Evolutionary conservation across 2,329 filamentous ascomycete genomes (phyloP).

Genomic region (Ophiocordyceps sinensis): DNA sequence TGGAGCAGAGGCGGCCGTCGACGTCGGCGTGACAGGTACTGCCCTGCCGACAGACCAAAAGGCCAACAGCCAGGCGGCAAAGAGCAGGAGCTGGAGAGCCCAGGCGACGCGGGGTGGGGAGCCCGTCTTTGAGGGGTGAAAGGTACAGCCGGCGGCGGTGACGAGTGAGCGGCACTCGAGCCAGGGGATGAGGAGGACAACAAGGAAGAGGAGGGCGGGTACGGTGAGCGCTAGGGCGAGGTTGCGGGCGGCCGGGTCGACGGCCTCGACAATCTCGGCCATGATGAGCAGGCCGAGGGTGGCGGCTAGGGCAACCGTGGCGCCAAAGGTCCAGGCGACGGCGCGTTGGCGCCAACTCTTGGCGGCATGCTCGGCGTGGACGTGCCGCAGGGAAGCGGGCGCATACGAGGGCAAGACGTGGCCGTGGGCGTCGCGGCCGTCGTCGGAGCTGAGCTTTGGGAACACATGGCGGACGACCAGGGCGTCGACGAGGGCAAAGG

Average conservation of each 20-base stretch:
- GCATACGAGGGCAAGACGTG: slow-evolving; percentile 48
- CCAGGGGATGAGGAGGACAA: slow-evolving; percentile 64
- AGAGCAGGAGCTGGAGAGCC: slow-evolving; percentile 46
- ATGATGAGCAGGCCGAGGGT: slow-evolving; percentile 71
- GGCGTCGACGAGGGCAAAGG: slow-evolving; percentile 49
- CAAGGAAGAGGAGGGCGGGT: slow-evolving; percentile 53
- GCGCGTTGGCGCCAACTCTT: slow-evolving; percentile 35
- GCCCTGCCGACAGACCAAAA: slow-evolving; percentile 66
- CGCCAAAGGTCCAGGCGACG: slow-evolving; percentile 55
- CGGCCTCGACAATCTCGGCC: slow-evolving; percentile 66
- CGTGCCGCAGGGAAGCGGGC: slow-evolving; percentile 42
- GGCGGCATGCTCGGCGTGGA: slow-evolving; percentile 41
- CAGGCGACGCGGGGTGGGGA: slow-evolving; percentile 45
- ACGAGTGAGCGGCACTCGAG: slow-evolving; percentile 60
- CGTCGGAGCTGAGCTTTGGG: slow-evolving; percentile 49
- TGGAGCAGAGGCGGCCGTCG: slow-evolving; percentile 9
- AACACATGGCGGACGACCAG: slow-evolving; percentile 56
- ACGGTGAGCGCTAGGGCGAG: slow-evolving; percentile 57
- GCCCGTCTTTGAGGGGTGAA: slow-evolving; percentile 41
- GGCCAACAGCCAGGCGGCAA: slow-evolving; percentile 52
- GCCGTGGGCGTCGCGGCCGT: slow-evolving; percentile 35
- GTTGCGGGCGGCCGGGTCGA: slow-evolving; percentile 52
- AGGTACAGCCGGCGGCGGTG: slow-evolving; percentile 43
- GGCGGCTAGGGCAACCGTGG: slow-evolving; percentile 61
- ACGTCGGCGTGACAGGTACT: slow-evolving; percentile 26